phyloP scores from a whole-genome alignment of 306 rosid species.

The Erythrophleum fordii region DNA sequence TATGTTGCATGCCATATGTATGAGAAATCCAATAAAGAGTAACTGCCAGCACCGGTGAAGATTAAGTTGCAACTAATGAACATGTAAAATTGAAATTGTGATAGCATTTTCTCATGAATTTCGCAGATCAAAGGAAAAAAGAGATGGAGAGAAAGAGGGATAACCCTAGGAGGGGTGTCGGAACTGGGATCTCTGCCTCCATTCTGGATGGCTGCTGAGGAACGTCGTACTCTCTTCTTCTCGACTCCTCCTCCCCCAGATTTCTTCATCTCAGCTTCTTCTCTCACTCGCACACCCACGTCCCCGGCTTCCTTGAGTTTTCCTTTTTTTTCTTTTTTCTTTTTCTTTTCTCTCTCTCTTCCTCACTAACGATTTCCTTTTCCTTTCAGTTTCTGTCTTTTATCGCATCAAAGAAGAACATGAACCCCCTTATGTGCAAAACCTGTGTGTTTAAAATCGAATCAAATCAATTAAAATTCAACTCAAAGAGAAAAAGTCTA shows the following conservation, averaged over 20 bases:
- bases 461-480: too few species aligned
- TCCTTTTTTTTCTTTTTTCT: neutral
- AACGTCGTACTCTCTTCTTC: conserved; percentile 92
- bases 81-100: neutral
- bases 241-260: conserved; percentile 85
- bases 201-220: conserved; percentile 66
- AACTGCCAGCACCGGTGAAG: neutral
- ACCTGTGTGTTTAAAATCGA: too few species aligned
- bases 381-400: neutral
- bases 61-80: neutral
- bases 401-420: neutral
- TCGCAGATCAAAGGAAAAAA: conserved; percentile 53
- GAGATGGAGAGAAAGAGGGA: conserved; percentile 30
- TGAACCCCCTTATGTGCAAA: too few species aligned
- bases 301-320: neutral
- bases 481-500: too few species aligned
- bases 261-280: conserved; percentile 69
- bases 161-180: conserved; percentile 86
- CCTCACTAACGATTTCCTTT: neutral
- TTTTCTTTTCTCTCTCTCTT: neutral
- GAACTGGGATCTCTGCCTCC: conserved; percentile 80
- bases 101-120: neutral
- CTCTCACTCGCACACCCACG: conserved; percentile 12
- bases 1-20: neutral
- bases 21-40: neutral